Conservation (phyloP, 495 filamentous ascomycete genomes). For the Aspergillus coremiiformis region DNA sequence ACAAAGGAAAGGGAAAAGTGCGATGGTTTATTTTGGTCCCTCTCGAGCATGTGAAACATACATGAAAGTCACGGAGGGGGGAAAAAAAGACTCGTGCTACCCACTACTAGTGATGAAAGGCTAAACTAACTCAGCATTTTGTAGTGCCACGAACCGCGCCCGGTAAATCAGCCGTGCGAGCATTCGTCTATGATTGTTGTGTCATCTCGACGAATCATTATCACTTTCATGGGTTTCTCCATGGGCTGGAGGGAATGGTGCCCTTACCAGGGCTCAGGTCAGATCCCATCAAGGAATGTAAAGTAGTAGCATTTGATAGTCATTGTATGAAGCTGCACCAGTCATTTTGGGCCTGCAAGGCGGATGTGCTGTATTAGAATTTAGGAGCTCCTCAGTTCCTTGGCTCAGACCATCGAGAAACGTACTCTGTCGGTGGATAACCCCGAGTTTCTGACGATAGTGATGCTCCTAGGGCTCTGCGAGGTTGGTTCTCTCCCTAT, state of each 20-base stretch:
- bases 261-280: conserved; percentile 14
- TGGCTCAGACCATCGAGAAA: conserved; percentile 16
- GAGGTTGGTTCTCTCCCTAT: conserved; percentile 14
- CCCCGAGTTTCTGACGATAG: conserved; percentile 14
- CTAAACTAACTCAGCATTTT: too few relatives aligned
- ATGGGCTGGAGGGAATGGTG: conserved; percentile 21
- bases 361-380: conserved; percentile 20
- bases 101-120: too few relatives aligned
- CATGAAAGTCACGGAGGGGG: conserved; percentile 21
- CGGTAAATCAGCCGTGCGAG: conserved; percentile 24
- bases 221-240: conserved; percentile 21
- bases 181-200: conserved; percentile 29
- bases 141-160: conserved; percentile 27
- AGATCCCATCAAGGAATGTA: conserved; percentile 22
- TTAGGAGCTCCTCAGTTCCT: conserved; percentile 17
- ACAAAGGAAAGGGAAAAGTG: too few relatives aligned
- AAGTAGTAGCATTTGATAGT: conserved; percentile 20
- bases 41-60: conserved; percentile 28
- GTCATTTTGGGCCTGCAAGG: conserved; percentile 16
- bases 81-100: conserved; percentile 32
- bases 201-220: conserved; percentile 13
- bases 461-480: conserved; percentile 22
- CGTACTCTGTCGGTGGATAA: not conserved
- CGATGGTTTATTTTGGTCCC: conserved; percentile 28
- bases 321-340: conserved; percentile 20